A percentile compares a stretch with the other conserved stretches of the same genome.
These are phyloP conservation scores for Apiospora phragmitis DNA, from an alignment of 2,329 filamentous ascomycete genomes.

Conservation along the genomic window DNA sequence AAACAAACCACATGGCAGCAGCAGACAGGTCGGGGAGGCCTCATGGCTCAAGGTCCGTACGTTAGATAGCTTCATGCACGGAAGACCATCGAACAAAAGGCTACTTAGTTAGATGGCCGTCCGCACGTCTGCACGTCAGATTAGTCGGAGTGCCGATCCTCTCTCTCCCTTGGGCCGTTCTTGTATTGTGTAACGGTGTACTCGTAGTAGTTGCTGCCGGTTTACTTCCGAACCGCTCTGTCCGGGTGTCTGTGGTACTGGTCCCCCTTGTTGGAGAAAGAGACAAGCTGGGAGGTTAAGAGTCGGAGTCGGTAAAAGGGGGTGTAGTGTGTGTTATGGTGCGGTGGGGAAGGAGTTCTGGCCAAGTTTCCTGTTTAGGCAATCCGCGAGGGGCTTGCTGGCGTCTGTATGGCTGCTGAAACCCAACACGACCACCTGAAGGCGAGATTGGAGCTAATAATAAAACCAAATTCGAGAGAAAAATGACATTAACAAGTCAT, in stretches of 20 bases:
- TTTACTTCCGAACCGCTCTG: neutral
- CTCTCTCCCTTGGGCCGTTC: neutral
- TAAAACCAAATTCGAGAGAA: neutral
- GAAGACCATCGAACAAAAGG: neutral
- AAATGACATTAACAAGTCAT: neutral
- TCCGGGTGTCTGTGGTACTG: neutral
- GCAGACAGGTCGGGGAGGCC: neutral
- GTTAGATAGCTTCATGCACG: neutral
- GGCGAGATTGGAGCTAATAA: neutral
- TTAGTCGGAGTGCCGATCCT: neutral
- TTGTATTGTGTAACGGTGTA: neutral
- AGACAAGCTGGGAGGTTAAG: neutral
- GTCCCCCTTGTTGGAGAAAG: neutral
- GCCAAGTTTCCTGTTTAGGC: neutral
- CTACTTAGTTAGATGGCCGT: neutral
- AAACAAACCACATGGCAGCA: neutral
- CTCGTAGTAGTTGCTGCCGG: neutral
- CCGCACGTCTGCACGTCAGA: neutral
- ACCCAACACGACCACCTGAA: neutral
- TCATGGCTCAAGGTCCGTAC: neutral
- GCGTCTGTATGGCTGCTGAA: neutral
- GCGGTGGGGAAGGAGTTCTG: neutral
- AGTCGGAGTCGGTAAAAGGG: neutral
- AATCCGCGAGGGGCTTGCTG: slow-evolving; percentile 3
- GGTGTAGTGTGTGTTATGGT: neutral